phyloP scores from a whole-genome alignment of 305 asterid species.

The Fraxinus baroniana region DNA sequence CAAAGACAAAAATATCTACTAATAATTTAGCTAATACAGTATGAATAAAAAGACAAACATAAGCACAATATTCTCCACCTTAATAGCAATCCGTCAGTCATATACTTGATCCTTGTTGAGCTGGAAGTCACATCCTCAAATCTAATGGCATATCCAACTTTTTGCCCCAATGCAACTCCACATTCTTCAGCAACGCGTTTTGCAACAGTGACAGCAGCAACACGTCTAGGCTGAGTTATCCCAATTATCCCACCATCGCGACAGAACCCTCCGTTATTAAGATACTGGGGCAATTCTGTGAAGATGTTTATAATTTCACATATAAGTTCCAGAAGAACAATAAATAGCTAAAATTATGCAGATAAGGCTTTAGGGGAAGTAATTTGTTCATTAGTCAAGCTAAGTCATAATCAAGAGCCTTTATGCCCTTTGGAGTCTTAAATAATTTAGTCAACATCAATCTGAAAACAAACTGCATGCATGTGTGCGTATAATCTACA shows the following conservation, averaged over 20 bases:
- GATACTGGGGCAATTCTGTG: conserved; percentile 89
- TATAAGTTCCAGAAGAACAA: conserved; percentile 11
- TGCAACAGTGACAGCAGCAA: conserved; percentile 94
- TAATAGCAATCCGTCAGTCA: conserved; percentile 89
- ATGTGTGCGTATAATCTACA: background rate
- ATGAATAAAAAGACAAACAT: conserved; percentile 4
- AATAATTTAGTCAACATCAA: background rate
- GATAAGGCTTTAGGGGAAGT: background rate
- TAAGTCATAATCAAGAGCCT: background rate
- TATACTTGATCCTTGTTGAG: conserved; percentile 79
- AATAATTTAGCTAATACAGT: background rate
- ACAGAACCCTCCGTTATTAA: conserved; percentile 75
- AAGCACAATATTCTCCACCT: conserved; percentile 44
- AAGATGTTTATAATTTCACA: conserved; percentile 22
- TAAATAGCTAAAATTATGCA: conserved; percentile 4
- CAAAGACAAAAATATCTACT: background rate
- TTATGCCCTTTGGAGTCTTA: background rate
- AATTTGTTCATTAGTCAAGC: background rate
- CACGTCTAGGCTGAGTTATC: conserved; percentile 94
- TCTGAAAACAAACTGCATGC: background rate
- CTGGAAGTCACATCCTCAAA: conserved; percentile 81
- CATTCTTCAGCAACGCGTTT: conserved; percentile 92
- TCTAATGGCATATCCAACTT: conserved; percentile 84
- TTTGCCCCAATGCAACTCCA: conserved; percentile 73
- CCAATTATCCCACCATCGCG: conserved; percentile 78